Percentiles rank a stretch among this genome's conserved stretches.
These are phyloP conservation scores for Sutorius eximius DNA, from an alignment of 1,284 basidiomycete species.

Conservation along the genomic window DNA sequence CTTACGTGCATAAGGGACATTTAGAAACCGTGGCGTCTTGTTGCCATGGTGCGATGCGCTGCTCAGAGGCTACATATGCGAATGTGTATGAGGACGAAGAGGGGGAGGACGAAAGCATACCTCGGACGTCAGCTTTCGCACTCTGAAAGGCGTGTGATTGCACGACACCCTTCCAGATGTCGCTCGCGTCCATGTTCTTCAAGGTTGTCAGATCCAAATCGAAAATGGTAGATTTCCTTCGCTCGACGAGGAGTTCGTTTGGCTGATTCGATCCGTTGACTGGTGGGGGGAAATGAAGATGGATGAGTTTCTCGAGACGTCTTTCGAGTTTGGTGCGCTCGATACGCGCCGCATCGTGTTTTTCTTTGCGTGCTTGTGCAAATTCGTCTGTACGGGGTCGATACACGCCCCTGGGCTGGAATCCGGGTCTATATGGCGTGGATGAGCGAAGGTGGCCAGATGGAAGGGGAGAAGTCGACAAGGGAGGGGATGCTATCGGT, in stretches of 20 bases:
- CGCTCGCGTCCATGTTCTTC: constrained; percentile 58
- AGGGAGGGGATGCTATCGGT: constrained; percentile 19
- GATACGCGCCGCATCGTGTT: constrained; percentile 62
- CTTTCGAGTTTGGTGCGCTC: constrained; percentile 81
- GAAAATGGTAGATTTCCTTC: constrained; percentile 64
- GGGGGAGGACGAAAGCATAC: constrained; percentile 36
- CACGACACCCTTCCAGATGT: constrained; percentile 60
- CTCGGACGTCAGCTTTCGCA: constrained; percentile 56
- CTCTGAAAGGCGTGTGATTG: constrained; percentile 43
- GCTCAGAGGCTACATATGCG: constrained; percentile 67
- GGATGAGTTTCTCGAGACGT: constrained; percentile 82
- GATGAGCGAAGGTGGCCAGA: constrained; percentile 29
- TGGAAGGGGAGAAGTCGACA: constrained; percentile 20
- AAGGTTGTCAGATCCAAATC: constrained; percentile 57
- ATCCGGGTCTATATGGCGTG: constrained; percentile 65
- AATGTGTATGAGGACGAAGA: constrained; percentile 9
- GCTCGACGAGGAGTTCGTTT: constrained; percentile 20
- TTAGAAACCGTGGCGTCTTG: constrained; percentile 73
- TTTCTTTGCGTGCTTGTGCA: constrained; percentile 52
- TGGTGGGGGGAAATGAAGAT: constrained; percentile 70
- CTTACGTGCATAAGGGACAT: constrained; percentile 86
- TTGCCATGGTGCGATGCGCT: constrained; percentile 94
- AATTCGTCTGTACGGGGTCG: constrained; percentile 79
- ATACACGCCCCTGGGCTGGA: constrained; percentile 67
- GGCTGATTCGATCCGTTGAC: constrained; percentile 22